A percentile compares a stretch with the other conserved stretches of the same genome.
Evolutionary conservation across 2,329 filamentous ascomycete genomes (phyloP).

Genomic region (Pseudonectria foliicola): DNA sequence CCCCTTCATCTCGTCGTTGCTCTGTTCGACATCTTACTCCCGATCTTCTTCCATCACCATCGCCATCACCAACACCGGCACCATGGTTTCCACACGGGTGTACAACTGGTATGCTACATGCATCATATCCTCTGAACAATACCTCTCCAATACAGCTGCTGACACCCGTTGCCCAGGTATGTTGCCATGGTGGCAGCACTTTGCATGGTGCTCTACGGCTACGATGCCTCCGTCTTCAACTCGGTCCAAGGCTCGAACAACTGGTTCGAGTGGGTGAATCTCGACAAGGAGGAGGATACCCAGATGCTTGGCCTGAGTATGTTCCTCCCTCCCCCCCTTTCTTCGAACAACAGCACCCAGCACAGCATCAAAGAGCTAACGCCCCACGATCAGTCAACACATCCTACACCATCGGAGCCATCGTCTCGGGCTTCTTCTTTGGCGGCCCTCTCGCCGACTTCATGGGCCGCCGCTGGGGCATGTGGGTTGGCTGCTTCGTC

Average conservation of each 20-base stretch:
- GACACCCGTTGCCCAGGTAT: constrained; percentile 39
- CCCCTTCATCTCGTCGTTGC: too few relatives aligned
- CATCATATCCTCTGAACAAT: background rate
- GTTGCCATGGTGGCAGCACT: constrained; percentile 63
- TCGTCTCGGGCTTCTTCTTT: constrained; percentile 63
- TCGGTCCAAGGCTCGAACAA: constrained; percentile 61
- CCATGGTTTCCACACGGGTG: constrained; percentile 27
- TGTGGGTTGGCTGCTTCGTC: constrained; percentile 56
- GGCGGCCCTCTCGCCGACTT: constrained; percentile 57
- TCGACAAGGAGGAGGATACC: constrained; percentile 21
- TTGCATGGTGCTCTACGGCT: constrained; percentile 70
- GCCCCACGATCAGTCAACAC: constrained; percentile 40
- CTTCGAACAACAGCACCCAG: too few relatives aligned
- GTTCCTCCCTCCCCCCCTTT: background rate
- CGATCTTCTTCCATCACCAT: constrained; percentile 13
- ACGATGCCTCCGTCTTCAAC: constrained; percentile 69
- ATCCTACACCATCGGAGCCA: constrained; percentile 63
- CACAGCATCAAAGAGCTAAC: constrained; percentile 1
- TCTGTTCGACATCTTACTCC: too few relatives aligned
- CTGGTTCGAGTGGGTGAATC: constrained; percentile 58
- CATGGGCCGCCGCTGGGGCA: constrained; percentile 56
- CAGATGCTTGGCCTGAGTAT: background rate
- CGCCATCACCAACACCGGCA: constrained; percentile 13
- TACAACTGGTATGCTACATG: constrained; percentile 17
- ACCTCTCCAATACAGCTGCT: background rate